These are phyloP conservation scores for Colletotrichum falcatum DNA, from an alignment of 2,329 filamentous ascomycete genomes.

Conservation along the genomic window DNA sequence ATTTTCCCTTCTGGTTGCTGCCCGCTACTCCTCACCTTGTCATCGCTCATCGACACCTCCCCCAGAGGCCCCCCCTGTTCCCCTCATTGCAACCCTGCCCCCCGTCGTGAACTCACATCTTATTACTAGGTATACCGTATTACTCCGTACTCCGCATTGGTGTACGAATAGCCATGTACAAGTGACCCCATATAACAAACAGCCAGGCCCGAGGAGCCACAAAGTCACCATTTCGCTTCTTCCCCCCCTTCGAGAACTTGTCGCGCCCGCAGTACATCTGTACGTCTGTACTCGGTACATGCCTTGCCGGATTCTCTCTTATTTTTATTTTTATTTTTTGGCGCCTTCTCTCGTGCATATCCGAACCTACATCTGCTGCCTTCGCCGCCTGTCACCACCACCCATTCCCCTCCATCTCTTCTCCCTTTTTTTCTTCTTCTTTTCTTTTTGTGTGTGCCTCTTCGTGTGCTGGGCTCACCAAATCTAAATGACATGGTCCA, in stretches of 20 bases:
- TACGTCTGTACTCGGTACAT: slow-evolving; percentile 16
- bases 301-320: slow-evolving; percentile 14
- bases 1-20: slow-evolving; percentile 31
- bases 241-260: slow-evolving; percentile 37
- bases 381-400: slow-evolving; percentile 28
- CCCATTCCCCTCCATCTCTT: slow-evolving; percentile 42
- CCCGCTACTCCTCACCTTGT: slow-evolving; percentile 20
- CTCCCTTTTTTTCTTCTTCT: too few relatives aligned
- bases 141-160: too few relatives aligned
- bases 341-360: slow-evolving; percentile 11
- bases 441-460: too few relatives aligned
- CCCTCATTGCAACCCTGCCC: slow-evolving; percentile 39
- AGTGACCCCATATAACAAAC: slow-evolving; percentile 37
- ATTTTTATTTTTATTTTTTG: slow-evolving; percentile 2
- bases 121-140: too few relatives aligned
- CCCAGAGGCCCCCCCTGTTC: slow-evolving; percentile 24
- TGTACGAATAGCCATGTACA: too few relatives aligned
- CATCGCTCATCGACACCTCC: slow-evolving; percentile 27
- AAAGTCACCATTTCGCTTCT: slow-evolving; percentile 35
- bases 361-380: slow-evolving; percentile 13
- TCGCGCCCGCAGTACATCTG: slow-evolving; percentile 19
- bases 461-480: slow-evolving; percentile 56
- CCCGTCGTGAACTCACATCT: slow-evolving; percentile 28
- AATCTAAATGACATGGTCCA: slow-evolving; percentile 58
- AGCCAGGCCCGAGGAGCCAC: slow-evolving; percentile 35